Evolutionary conservation across 75 land plant species (phyloP).

Genomic region (Picea glauca): DNA sequence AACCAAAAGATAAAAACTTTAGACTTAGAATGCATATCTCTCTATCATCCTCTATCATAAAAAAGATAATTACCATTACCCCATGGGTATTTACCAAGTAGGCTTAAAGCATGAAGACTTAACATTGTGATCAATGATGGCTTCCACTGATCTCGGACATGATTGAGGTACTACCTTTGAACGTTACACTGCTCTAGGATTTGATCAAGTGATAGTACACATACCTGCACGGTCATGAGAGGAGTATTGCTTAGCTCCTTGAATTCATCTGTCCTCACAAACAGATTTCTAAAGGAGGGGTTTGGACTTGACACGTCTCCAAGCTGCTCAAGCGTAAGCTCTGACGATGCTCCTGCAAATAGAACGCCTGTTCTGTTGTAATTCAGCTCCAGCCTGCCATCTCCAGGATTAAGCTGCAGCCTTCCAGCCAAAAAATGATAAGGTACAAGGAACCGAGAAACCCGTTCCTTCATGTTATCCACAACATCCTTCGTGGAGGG

Average conservation of each 20-base stretch:
- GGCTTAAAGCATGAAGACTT: too few species aligned
- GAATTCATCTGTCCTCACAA: constrained; percentile 10
- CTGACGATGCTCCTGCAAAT: constrained; percentile 32
- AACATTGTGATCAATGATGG: too few species aligned
- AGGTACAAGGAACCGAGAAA: constrained; percentile 21
- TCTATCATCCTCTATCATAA: too few species aligned
- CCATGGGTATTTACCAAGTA: too few species aligned
- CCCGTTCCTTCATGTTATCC: constrained; percentile 19
- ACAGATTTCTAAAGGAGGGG: constrained; percentile 22
- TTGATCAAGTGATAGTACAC: background rate
- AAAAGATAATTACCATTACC: too few species aligned
- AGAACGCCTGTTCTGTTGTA: constrained; percentile 42
- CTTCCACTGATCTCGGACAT: too few species aligned
- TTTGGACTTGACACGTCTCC: constrained; percentile 29
- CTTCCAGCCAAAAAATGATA: constrained; percentile 51
- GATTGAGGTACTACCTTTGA: too few species aligned
- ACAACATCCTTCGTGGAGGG: constrained; percentile 9
- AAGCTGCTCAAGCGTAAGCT: constrained; percentile 29
- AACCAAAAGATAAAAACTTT: too few species aligned
- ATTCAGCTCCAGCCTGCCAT: constrained; percentile 29
- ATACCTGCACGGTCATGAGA: constrained; percentile 49
- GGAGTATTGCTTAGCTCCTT: constrained; percentile 23
- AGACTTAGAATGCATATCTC: too few species aligned
- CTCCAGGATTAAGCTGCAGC: constrained; percentile 17
- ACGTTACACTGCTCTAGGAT: too few species aligned